These are phyloP conservation scores for Tylopilus sp. DNA, from an alignment of 1,284 basidiomycete genomes.

Conservation along the genomic window DNA sequence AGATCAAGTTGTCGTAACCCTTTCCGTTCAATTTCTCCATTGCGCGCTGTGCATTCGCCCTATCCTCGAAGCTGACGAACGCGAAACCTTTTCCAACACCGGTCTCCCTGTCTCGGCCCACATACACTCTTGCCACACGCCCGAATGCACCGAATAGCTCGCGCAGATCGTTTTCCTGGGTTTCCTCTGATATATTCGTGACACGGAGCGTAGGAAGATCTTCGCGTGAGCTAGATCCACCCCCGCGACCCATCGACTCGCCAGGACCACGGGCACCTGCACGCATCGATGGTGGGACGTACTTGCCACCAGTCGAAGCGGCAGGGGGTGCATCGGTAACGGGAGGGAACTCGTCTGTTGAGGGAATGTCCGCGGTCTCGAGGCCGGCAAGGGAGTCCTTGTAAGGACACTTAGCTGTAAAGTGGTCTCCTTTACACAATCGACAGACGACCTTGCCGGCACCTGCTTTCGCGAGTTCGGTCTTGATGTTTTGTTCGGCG, in stretches of 20 bases:
- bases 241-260: constrained; percentile 72
- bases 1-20: constrained; percentile 86
- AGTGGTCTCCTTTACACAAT: constrained; percentile 95
- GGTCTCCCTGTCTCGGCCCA: constrained; percentile 94
- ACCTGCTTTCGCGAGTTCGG: constrained; percentile 65
- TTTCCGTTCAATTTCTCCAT: constrained; percentile 92
- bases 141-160: constrained; percentile 87
- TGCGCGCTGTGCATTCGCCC: constrained; percentile 78
- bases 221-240: constrained; percentile 57
- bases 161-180: constrained; percentile 91
- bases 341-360: constrained; percentile 51
- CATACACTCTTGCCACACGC: constrained; percentile 85
- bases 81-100: constrained; percentile 95
- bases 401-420: constrained; percentile 98
- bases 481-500: constrained; percentile 70
- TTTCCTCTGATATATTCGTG: constrained; percentile 96
- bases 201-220: constrained; percentile 96
- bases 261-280: constrained; percentile 67
- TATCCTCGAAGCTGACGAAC: constrained; percentile 91
- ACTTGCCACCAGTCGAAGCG: constrained; percentile 64
- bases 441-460: constrained; percentile 90
- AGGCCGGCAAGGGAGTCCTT: constrained; percentile 88
- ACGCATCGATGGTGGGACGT: constrained; percentile 91
- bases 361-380: constrained; percentile 52
- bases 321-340: constrained; percentile 39